A percentile compares a stretch with the other conserved stretches of the same genome.
These are phyloP conservation scores for Boletus sp. DNA, from an alignment of 768 basidiomycete genomes.

Conservation along the genomic window DNA sequence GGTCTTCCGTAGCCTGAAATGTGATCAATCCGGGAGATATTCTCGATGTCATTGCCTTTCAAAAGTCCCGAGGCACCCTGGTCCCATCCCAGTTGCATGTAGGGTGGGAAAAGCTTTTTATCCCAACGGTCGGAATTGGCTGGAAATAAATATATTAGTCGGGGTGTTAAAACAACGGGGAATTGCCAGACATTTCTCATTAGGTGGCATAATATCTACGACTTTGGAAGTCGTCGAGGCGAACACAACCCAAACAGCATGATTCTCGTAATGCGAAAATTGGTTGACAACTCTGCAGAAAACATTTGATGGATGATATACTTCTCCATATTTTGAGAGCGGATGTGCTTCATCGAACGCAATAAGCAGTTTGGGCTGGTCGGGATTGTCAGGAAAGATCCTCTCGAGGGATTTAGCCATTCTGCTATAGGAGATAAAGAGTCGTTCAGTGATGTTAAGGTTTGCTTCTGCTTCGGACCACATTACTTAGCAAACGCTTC, in stretches of 20 bases:
- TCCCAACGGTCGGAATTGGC: neutral
- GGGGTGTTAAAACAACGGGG: neutral
- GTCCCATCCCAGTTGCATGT: neutral
- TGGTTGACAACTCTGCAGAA: neutral
- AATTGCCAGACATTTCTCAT: neutral
- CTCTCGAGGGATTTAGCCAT: neutral
- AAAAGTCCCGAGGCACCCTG: neutral
- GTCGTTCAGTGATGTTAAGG: neutral
- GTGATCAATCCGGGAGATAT: neutral
- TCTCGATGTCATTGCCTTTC: neutral
- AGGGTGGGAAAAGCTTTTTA: neutral
- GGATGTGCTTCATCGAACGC: neutral
- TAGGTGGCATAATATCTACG: neutral
- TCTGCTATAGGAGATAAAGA: neutral
- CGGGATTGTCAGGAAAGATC: neutral
- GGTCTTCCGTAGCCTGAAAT: neutral
- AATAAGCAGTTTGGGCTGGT: neutral
- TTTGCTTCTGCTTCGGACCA: neutral
- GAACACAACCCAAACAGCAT: neutral
- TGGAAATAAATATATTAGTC: neutral
- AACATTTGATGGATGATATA: neutral
- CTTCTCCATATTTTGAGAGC: neutral
- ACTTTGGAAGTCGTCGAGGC: neutral
- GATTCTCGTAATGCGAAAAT: neutral
- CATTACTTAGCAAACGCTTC: neutral